Evolutionary conservation across 1,284 basidiomycete species (phyloP), one percentile per base, ranked within the genome.

Genomic region (Pseudozyma thailandica): DNA sequence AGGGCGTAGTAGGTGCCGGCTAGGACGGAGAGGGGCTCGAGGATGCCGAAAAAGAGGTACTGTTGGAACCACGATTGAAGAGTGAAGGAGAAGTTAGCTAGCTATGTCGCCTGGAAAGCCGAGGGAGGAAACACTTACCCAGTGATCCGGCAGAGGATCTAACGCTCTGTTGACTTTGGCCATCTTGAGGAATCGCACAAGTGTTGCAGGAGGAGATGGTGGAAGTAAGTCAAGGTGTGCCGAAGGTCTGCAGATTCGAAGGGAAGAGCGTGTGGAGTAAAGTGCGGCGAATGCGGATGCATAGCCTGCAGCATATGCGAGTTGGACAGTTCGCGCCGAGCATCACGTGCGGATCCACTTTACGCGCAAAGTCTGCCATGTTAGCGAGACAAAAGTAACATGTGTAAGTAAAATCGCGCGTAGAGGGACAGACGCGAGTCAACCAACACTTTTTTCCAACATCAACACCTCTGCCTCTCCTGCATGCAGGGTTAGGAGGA

Each of bases 41-140:
- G 39, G 35, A 79, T 43, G 20, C 77, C 77, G 33, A 79, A 79
- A 50, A 79, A 77, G 23, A 61, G 26, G 62, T 78, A 78, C 75
- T 72, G 50, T 6, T 1, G 1, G 6, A 25, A 16, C 10, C 27
- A 39, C 23, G 20, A 31, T 5, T 4, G 5, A 7, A 21, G 5
- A 9, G 10, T n/a, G 16, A 31, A 20, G 31, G 28, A 41, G 27
- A 4, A 9, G 18, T 25, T 28, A 31, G 18, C n/a, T n/a, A n/a
- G n/a, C n/a, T n/a, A n/a, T 27, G 16, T n/a, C 18, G 21, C 15
- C 4, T 9, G 21, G 3, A 6, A 16, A 25, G 20, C 48, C 1
- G 7, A n/a, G 25, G 16, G 28, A 12, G 3, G 18, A 20, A n/a
- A 28, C 1, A n/a, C 68, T 39, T 37, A 71, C 68, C 68, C 69